Conservation (phyloP, 257 asterid species). For the Solanum medicagineum region DNA sequence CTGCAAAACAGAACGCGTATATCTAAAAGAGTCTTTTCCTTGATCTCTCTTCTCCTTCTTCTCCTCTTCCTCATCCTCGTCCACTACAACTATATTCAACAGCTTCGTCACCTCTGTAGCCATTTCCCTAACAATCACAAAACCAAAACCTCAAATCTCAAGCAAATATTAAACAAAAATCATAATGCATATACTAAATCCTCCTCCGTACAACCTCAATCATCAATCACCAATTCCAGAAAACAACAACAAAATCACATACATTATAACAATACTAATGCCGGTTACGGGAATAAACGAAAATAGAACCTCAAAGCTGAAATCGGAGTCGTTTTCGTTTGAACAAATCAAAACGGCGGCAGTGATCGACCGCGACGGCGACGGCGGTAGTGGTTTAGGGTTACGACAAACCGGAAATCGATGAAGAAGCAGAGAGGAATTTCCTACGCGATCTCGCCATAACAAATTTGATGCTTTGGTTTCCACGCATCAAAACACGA, state of each 20-base stretch:
- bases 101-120: conserved; percentile 55
- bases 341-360: not conserved
- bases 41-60: conserved; percentile 14
- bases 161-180: not conserved
- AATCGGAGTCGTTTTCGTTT: not conserved
- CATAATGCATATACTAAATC: conserved; percentile 11
- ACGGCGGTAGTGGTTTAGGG: not conserved
- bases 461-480: conserved; percentile 22
- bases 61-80: conserved; percentile 21
- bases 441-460: conserved; percentile 49
- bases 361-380: not conserved
- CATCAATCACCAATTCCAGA: not conserved
- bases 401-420: not conserved
- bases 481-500: conserved; percentile 50
- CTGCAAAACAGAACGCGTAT: conserved; percentile 90
- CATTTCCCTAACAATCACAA: conserved; percentile 30
- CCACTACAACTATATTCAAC: conserved; percentile 75
- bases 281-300: not conserved
- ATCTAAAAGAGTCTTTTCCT: conserved; percentile 53
- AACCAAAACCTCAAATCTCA: not conserved
- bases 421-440: conserved; percentile 1
- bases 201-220: not conserved
- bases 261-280: not conserved
- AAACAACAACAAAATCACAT: not conserved
- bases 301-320: not conserved